Conservation (phyloP, 192 early-diverging fungal genomes). For the Allomyces arbusculus region DNA sequence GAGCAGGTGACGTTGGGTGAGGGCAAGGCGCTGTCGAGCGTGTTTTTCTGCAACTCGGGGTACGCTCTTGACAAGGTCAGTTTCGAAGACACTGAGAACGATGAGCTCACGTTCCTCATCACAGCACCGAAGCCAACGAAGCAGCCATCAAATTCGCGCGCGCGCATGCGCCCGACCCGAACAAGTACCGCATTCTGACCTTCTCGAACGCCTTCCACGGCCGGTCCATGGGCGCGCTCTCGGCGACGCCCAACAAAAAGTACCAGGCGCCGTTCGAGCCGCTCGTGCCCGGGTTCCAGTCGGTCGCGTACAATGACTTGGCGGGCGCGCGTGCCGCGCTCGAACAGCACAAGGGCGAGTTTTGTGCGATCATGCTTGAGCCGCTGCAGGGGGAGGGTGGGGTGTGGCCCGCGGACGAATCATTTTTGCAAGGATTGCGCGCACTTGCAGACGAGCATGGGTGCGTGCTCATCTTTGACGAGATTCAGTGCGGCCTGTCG, state of each 20-base stretch:
- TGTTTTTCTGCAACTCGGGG: slow-evolving; percentile 91
- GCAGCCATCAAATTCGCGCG: slow-evolving; percentile 90
- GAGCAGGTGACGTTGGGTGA: slow-evolving; percentile 6
- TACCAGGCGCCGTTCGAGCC: slow-evolving; percentile 90
- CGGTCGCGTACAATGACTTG: too few relatives aligned
- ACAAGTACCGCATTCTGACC: slow-evolving; percentile 56
- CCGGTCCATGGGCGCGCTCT: slow-evolving; percentile 83
- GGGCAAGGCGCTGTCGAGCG: slow-evolving; percentile 29
- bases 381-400: too few relatives aligned
- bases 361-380: too few relatives aligned
- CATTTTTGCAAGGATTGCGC: slow-evolving; percentile 5
- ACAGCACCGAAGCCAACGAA: slow-evolving; percentile 82
- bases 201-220: slow-evolving; percentile 93
- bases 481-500: slow-evolving; percentile 10
- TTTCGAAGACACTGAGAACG: too few relatives aligned
- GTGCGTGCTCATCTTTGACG: slow-evolving; percentile 80
- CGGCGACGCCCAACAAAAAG: slow-evolving; percentile 79
- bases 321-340: slow-evolving; percentile 20
- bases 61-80: too few relatives aligned
- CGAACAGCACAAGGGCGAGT: slow-evolving; percentile 32
- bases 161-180: slow-evolving; percentile 40
- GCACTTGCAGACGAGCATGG: slow-evolving; percentile 55
- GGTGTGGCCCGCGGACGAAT: too few relatives aligned
- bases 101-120: too few relatives aligned
- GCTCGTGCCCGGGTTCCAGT: slow-evolving; percentile 17